phyloP scores from a whole-genome alignment of 2,329 filamentous ascomycete species.

The Colletotrichum trifolii region DNA sequence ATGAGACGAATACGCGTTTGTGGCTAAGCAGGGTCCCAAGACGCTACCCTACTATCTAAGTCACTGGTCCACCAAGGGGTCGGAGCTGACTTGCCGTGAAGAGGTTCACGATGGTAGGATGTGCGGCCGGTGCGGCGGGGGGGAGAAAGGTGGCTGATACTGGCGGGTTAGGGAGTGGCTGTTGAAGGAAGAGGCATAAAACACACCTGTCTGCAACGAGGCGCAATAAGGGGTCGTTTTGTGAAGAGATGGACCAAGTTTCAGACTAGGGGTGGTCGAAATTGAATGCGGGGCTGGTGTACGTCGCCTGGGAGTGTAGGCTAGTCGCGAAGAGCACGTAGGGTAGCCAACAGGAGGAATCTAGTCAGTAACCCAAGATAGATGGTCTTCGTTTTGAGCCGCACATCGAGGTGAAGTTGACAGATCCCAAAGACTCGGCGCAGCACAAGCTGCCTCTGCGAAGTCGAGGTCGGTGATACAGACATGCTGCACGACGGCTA shows the following conservation, averaged over 20 bases:
- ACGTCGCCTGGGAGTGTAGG: slow-evolving; percentile 7
- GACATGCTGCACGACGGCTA: slow-evolving; percentile 18
- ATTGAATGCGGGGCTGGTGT: slow-evolving; percentile 17
- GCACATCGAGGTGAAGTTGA: slow-evolving; percentile 11
- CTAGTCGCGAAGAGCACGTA: not conserved
- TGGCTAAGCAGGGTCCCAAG: slow-evolving; percentile 24
- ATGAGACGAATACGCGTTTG: slow-evolving; percentile 41
- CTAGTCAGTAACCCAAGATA: not conserved
- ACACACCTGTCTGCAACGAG: too few species aligned
- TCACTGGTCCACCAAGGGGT: slow-evolving; percentile 23
- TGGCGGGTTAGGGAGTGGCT: not conserved
- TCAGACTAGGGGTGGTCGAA: slow-evolving; percentile 23
- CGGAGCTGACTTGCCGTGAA: slow-evolving; percentile 18
- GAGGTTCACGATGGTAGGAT: slow-evolving; percentile 19
- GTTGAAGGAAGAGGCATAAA: not conserved
- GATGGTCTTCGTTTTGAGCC: slow-evolving; percentile 7
- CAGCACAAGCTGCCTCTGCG: slow-evolving; percentile 13
- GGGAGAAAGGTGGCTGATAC: slow-evolving; percentile 17
- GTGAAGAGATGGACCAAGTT: slow-evolving; percentile 24
- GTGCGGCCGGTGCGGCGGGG: slow-evolving; percentile 5
- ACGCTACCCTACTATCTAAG: slow-evolving; percentile 27
- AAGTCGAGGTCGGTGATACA: slow-evolving; percentile 7
- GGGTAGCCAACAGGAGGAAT: slow-evolving; percentile 4
- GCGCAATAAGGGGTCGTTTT: slow-evolving; percentile 9
- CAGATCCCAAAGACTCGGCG: slow-evolving; percentile 8